Evolutionary conservation across 768 basidiomycete species (phyloP), one percentile per base, ranked within the genome.

Genomic region (Tricholoma matsutake): DNA sequence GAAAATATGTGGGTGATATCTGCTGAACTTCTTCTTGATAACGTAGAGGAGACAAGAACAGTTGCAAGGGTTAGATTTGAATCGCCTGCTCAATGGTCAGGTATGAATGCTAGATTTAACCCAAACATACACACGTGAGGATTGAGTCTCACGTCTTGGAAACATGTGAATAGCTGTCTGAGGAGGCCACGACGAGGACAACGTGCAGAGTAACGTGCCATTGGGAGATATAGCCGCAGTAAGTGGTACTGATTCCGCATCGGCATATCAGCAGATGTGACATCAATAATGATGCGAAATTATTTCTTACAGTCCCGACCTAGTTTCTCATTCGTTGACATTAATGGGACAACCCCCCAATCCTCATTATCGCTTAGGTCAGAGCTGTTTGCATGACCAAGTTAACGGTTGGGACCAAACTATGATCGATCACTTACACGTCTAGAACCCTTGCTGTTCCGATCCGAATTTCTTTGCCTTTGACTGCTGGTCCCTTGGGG

Each of bases 1-100:
- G 84, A 76, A 32, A 92, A 75, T 25, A 77, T 64, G 67, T 88
- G 87, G 20, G 81, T 76, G 35, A 91, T 72, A 67, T 92, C 91
- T 9, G 82, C 74, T 31, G 85, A 75, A n/a, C 83, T 79, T 59
- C 72, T 76, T 51, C 81, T 78, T 2, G 82, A 78, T 29, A 82
- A 76, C 51, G 89, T 76, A 11, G 86, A 81, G 54, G 73, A 55
- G 57, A 73, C 71, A 47, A 76, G 63, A 41, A 64, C 61, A 63
- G 75, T 69, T 47, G 73, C 67, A 54, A 72, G 57, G 53, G 61
- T 64, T 47, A 73, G 66, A 52, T 61, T 59, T 32, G 64, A 54
- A 34, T 37, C 18, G 34, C 60, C 64, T 64, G 39, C 9, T 51
- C 5, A 51, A 18, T 14, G 35, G 58, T 37, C 25, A 54, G 31